A percentile compares a stretch with the other conserved stretches of the same genome.
Evolutionary conservation across 2,329 filamentous ascomycete genomes (phyloP).

Genomic region (Pestalotiopsis fici): DNA sequence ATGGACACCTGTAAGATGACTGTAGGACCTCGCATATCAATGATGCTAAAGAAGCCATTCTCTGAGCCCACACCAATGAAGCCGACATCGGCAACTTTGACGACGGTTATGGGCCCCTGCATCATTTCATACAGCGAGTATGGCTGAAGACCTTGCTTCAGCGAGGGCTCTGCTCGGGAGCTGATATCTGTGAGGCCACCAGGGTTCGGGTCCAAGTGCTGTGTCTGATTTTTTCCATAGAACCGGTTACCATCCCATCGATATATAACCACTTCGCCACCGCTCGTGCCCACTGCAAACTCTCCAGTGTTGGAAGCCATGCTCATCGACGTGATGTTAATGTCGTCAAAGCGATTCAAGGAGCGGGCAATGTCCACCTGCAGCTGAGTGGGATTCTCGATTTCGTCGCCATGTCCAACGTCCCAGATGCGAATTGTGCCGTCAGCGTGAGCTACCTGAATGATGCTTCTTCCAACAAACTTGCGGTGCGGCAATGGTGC

Average conservation of each 20-base stretch:
- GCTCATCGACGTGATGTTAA: conserved; percentile 78
- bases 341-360: conserved; percentile 73
- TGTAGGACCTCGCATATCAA: conserved; percentile 85
- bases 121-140: conserved; percentile 80
- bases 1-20: conserved; percentile 78
- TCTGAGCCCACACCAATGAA: conserved; percentile 89
- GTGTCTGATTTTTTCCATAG: conserved; percentile 64
- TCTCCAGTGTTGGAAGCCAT: conserved; percentile 82
- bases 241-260: conserved; percentile 82
- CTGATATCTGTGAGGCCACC: conserved; percentile 76
- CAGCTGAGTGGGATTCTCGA: conserved; percentile 80
- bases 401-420: conserved; percentile 85
- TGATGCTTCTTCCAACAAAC: conserved; percentile 80
- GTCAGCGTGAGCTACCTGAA: conserved; percentile 87
- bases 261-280: conserved; percentile 86
- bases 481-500: conserved; percentile 69
- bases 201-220: conserved; percentile 56
- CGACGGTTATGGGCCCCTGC: conserved; percentile 75
- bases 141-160: conserved; percentile 83
- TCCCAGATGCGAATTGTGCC: conserved; percentile 94
- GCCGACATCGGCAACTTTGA: conserved; percentile 88
- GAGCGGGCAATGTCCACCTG: conserved; percentile 87
- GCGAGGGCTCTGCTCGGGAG: conserved; percentile 66
- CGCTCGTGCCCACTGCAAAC: conserved; percentile 76
- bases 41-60: conserved; percentile 74